Evolutionary conservation across 331 rosid genomes (phyloP), one percentile per base, ranked within the genome.

Genomic region (Prunus yedoensis): DNA sequence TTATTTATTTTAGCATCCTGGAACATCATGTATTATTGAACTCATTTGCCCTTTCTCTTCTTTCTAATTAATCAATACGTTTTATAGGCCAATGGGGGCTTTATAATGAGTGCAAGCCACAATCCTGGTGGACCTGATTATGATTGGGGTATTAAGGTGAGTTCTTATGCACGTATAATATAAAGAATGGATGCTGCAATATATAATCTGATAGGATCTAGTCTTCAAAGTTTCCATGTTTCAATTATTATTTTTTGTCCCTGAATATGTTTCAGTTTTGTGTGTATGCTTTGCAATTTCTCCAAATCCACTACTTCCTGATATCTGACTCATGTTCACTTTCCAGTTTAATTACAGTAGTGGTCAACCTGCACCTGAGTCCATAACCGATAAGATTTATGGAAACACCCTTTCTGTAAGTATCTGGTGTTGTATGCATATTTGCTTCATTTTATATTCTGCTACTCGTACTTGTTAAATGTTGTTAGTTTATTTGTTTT

Each of bases 131-230:
- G 99, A 10, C 98, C 98, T 79, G 98, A 95, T 66, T 89, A 91
- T 81, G 99, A 95, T 81, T 95, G 98, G 99, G 99, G 98, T 68
- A 95, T 95, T 80, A 95, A 95, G 96, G 99, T 95, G 80, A 84
- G 10, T 71, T 81, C 57, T 68, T 57, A 54, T 28, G 74, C 85
- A 78, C 66, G 15, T 18, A 17, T 58, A 53, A 67, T 25, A 52
- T 69, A 70, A 46, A 66, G 45, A 71, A 30, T 58, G 77, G 52
- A 66, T 27, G 59, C 10, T 57, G n/a, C 49, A 53, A 32, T 43
- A 11, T 43, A 13, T 11, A 43, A 64, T 46, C 10, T 69, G 54
- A 46, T 71, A 25, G 62, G 71, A 23, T 65, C 60, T 30, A 62
- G 56, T 73, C 45, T 74, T 71, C 8, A 35, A 53, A 77, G 53